These are phyloP conservation scores for Hypomontagnella submonticulosa DNA, from an alignment of 495 filamentous ascomycete species.

Conservation along the genomic window DNA sequence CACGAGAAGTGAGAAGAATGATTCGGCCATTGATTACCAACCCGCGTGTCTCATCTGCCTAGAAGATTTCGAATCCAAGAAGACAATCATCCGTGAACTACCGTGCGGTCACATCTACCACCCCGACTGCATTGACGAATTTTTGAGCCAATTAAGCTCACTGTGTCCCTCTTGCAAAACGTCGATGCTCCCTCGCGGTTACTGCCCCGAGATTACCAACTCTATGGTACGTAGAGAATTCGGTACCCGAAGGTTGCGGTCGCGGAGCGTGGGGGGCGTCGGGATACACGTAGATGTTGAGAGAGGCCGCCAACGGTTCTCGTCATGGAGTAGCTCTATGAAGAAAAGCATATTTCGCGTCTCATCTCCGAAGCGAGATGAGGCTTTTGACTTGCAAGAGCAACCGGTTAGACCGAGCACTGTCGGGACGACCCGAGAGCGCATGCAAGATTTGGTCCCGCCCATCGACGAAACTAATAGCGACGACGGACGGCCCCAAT, in stretches of 20 bases:
- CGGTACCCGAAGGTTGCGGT: slow-evolving; percentile 59
- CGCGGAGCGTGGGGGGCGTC: slow-evolving; percentile 29
- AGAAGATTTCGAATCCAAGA: slow-evolving; percentile 75
- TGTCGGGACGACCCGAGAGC: slow-evolving; percentile 33
- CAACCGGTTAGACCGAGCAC: slow-evolving; percentile 26
- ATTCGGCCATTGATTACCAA: slow-evolving; percentile 66
- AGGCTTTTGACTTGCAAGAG: slow-evolving; percentile 41
- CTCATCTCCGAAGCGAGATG: slow-evolving; percentile 31
- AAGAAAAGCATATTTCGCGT: slow-evolving; percentile 38
- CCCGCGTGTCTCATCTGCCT: slow-evolving; percentile 87
- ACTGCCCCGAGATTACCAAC: slow-evolving; percentile 80
- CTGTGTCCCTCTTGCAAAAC: slow-evolving; percentile 91
- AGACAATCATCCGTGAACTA: slow-evolving; percentile 80
- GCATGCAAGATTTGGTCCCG: slow-evolving; percentile 44
- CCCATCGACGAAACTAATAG: slow-evolving; percentile 49
- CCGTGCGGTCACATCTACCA: slow-evolving; percentile 94
- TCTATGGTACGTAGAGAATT: slow-evolving; percentile 82
- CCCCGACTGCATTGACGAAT: slow-evolving; percentile 85
- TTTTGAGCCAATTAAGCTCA: slow-evolving; percentile 74
- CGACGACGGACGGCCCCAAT: slow-evolving; percentile 48
- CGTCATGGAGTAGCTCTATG: slow-evolving; percentile 40
- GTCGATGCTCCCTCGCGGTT: slow-evolving; percentile 72
- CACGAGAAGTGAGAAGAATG: slow-evolving; percentile 29
- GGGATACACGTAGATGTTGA: slow-evolving; percentile 37
- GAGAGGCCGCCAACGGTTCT: slow-evolving; percentile 34